Base-by-base conservation (phyloP, 345 rosid genomes). In the Brassica carinata region DNA sequence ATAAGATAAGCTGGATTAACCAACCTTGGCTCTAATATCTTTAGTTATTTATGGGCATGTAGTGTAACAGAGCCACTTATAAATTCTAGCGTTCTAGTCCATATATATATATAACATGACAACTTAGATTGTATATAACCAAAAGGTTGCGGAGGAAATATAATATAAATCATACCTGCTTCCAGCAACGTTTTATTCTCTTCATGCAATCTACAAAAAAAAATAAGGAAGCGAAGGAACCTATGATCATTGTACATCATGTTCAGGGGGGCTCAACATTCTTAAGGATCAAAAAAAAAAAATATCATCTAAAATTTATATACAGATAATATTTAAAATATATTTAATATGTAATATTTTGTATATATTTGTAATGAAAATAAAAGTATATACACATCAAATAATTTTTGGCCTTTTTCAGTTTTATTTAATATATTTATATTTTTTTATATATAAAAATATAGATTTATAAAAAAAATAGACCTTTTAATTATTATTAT, bases 201-300 rank as follows among this genome's bases (percentile, higher is more conserved):
- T 8, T 81, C 80, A 75, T 64, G 83, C 83, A 55, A 71, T 75
- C 83, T 81, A 75, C 72, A 75, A 15, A 75, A 64, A 29, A 63
- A n/a, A 14, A 29, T 0, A 34, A 31, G 0, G 40, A 80, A 43
- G n/a, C 29, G 38, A 80, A 64, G 29, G 64, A 17, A 31, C 5
- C 30, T 29, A 30, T 65, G 51, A 51, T 75, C 61, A 53, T 27
- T 18, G n/a, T n/a, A n/a, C n/a, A n/a, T n/a, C n/a, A n/a, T n/a
- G n/a, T n/a, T n/a, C n/a, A n/a, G n/a, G n/a, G n/a, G n/a, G n/a
- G n/a, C n/a, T n/a, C n/a, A n/a, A n/a, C n/a, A n/a, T n/a, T n/a
- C n/a, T n/a, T n/a, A n/a, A n/a, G n/a, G n/a, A n/a, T n/a, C n/a
- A n/a, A n/a, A n/a, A n/a, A n/a, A n/a, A n/a, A n/a, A n/a, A n/a